Conservation (phyloP, 257 asterid species). For the Salvia hispanica region DNA sequence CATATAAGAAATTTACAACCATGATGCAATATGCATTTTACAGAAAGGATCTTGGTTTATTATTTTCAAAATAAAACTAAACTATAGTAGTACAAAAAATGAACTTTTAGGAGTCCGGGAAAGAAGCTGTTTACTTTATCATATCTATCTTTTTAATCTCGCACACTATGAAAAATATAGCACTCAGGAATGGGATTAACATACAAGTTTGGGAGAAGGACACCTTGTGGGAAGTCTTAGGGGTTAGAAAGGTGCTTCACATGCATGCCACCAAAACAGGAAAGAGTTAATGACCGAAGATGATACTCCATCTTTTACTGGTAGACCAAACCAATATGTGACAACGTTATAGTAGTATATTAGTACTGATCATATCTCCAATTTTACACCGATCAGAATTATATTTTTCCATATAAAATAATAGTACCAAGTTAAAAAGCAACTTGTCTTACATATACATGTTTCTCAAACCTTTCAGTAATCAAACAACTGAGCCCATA, state of each 20-base stretch:
- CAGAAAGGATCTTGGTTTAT: background rate
- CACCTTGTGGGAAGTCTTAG: background rate
- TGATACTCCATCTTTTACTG: conserved; percentile 9
- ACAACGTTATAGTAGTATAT: background rate
- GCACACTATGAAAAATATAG: background rate
- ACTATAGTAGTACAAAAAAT: background rate
- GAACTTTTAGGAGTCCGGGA: conserved; percentile 10
- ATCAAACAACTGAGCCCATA: conserved; percentile 29
- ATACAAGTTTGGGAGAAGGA: background rate
- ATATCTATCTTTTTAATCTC: background rate
- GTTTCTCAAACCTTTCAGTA: conserved; percentile 22
- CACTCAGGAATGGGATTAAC: background rate
- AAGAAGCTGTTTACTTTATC: background rate
- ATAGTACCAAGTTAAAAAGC: conserved; percentile 12
- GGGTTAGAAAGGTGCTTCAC: background rate
- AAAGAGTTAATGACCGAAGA: background rate
- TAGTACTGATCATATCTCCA: conserved; percentile 4
- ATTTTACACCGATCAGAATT: conserved; percentile 15
- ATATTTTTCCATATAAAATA: conserved; percentile 7
- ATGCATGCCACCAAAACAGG: background rate
- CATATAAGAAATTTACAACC: conserved; percentile 6
- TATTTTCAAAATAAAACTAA: too few species aligned
- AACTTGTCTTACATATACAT: background rate
- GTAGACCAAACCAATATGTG: background rate
- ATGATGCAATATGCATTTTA: conserved; percentile 6